Evolutionary conservation across 495 filamentous ascomycete species (phyloP).

Genomic region (Rhizodiscina lignyota): DNA sequence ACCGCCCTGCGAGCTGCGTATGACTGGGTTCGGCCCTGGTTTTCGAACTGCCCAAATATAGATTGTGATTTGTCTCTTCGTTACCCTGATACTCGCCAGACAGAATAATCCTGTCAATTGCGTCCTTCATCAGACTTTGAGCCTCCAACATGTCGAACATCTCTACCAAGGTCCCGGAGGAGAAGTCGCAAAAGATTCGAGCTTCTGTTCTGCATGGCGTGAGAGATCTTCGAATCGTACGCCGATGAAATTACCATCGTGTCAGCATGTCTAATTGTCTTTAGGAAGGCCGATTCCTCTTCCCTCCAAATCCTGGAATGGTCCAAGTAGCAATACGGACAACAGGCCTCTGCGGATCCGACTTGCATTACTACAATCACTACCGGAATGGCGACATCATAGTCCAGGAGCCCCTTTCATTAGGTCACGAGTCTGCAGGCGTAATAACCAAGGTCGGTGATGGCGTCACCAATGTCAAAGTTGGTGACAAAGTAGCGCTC

Average conservation of each 20-base stretch:
- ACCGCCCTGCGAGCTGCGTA: no score
- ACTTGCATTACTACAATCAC: slow-evolving; percentile 53
- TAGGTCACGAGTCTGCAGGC: slow-evolving; percentile 46
- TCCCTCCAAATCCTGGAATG: slow-evolving; percentile 28
- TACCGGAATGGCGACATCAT: slow-evolving; percentile 50
- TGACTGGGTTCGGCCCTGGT: no score
- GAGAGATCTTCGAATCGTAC: slow-evolving; percentile 24
- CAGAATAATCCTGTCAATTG: no score
- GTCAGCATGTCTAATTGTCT: not conserved
- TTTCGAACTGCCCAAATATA: no score
- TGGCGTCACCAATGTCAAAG: slow-evolving; percentile 22
- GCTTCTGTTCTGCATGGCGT: slow-evolving; percentile 26
- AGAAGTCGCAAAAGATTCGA: no score
- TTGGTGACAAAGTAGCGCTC: slow-evolving; percentile 63
- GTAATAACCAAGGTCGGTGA: slow-evolving; percentile 36
- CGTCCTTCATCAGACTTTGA: no score
- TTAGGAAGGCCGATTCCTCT: slow-evolving; percentile 31
- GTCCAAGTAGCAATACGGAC: slow-evolving; percentile 39
- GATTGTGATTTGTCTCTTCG: no score
- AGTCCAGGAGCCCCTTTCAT: slow-evolving; percentile 43
- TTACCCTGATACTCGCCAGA: no score
- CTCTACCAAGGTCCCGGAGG: no score
- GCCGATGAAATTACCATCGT: slow-evolving; percentile 1
- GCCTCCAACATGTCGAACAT: no score
- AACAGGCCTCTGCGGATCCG: slow-evolving; percentile 52